Percentiles rank a stretch among this genome's conserved stretches.
Evolutionary conservation across 1,284 basidiomycete species (phyloP).

Genomic region (Puccinia polysora): DNA sequence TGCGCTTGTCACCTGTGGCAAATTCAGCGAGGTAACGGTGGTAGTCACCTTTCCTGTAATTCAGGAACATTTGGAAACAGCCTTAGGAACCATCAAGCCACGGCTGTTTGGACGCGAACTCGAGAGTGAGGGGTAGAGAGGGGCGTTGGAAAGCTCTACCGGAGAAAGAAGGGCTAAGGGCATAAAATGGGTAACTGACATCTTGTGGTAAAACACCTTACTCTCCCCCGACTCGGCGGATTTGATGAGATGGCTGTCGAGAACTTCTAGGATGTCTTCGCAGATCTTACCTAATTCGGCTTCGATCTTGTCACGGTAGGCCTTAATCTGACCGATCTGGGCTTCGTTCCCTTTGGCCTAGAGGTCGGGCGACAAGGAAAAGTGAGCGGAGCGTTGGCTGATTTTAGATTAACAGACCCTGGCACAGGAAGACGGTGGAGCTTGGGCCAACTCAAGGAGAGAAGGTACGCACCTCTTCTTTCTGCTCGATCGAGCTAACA

Average conservation of each 20-base stretch:
- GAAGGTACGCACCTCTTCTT: conserved; percentile 53
- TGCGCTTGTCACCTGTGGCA: conserved; percentile 53
- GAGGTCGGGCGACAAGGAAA: conserved; percentile 11
- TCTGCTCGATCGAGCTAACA: conserved; percentile 57
- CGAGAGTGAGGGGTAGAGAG: no score
- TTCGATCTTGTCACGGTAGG: conserved; percentile 52
- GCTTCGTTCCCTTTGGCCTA: conserved; percentile 51
- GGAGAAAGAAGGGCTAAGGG: not conserved
- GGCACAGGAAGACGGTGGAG: not conserved
- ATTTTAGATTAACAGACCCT: not conserved
- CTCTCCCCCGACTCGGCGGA: conserved; percentile 52
- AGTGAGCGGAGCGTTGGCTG: conserved; percentile 3
- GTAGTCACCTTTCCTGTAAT: conserved; percentile 57
- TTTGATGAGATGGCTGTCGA: conserved; percentile 53
- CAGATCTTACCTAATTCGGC: conserved; percentile 51
- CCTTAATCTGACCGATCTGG: conserved; percentile 51
- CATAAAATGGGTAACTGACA: conserved; percentile 44
- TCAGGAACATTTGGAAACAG: not conserved
- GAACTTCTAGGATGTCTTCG: conserved; percentile 52
- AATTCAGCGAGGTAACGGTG: conserved; percentile 58
- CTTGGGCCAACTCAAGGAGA: no score
- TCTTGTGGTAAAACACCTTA: conserved; percentile 53
- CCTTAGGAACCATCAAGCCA: no score
- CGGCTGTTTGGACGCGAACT: not conserved
- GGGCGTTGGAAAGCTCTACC: no score